Conservation (phyloP, 345 rosid species). For the thale cress (Arabidopsis thaliana) region TAIR10.1 NC_003074.8:10425001-10425500, state of each 20-base stretch:
- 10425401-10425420: background rate
- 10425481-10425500: background rate
- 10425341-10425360: background rate
- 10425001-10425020: slow-evolving; percentile 39
- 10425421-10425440: background rate
- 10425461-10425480: background rate
- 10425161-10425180: slow-evolving; percentile 15
- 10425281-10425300: background rate
- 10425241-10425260: background rate
- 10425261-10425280: slow-evolving; percentile 10
- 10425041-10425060: background rate
- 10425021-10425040: background rate
- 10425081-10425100: slow-evolving; percentile 33
- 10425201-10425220: slow-evolving; percentile 8
- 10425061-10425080: background rate
- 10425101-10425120: slow-evolving; percentile 16
- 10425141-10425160: slow-evolving; percentile 35
- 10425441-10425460: slow-evolving; percentile 11
- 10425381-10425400: background rate
- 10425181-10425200: background rate
- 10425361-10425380: background rate
- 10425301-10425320: background rate
- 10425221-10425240: background rate
- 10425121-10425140: background rate
- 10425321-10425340: slow-evolving; percentile 6